Base-by-base conservation (phyloP, 176 grass and related monocot species). In the Cenchrus fungigraminus region DNA sequence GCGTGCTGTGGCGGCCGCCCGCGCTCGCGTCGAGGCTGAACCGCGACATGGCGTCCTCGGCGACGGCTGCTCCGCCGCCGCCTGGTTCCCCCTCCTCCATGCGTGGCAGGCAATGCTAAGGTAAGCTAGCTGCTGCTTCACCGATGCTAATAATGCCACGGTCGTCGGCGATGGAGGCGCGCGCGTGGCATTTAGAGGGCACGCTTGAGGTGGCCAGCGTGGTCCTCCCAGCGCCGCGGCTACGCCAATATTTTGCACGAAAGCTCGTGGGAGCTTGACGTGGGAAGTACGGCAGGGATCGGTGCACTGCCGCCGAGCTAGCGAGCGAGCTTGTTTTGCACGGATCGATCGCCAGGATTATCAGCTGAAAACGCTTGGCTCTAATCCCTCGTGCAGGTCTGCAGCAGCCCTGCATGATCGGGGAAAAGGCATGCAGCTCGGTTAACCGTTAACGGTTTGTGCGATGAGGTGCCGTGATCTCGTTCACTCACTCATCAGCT, bases 1-100 rank as follows among this genome's bases (percentile, higher is more conserved):
- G 88, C n/a, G 86, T 92, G 68, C 86, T 88, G 76, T 81, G 86
- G 20, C 79, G 84, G 11, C 80, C 82, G 29, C 87, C 91, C 16
- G 79, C 79, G 88, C 92, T 91, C 51, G 90, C 84, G 78, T 90
- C 82, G 13, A 92, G 79, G 79, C 92, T 92, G 17, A 82, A 89
- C 65, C 87, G 88, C 61, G 83, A 68, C 66, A 87, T 46, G 42
- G 53, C 74, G 6, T 2, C 49, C 14, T 56, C 88, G 6, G 10
- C 82, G 22, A 64, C 76, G 45, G 54, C 56, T 20, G 12, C 58
- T 10, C 58, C n/a, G 22, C 6, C 75, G 22, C 28, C 54, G 9
- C 37, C 31, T 19, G 17, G n/a, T 0, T 31, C 9, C 15, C 17
- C 32, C 66, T 65, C 66, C 79, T 59, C 71, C 75, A 75, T 74